These are phyloP conservation scores for Thamnidium elegans DNA, from an alignment of 192 early-diverging fungal genomes.

Conservation along the genomic window DNA sequence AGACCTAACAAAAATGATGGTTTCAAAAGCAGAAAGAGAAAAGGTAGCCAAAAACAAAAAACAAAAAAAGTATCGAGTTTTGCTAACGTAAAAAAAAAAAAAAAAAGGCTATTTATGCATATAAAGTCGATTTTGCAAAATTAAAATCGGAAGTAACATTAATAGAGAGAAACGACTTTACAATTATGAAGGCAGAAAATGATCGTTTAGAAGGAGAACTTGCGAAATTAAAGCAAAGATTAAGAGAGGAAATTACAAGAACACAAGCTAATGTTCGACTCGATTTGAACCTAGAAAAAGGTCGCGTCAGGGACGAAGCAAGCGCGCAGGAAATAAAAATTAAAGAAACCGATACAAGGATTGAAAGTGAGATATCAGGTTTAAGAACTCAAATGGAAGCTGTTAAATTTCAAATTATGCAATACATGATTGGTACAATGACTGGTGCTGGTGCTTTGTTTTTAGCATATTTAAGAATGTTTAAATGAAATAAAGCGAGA, in stretches of 20 bases:
- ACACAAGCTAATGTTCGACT: conserved; percentile 82
- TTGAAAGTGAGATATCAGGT: conserved; percentile 83
- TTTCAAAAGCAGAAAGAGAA: conserved; percentile 81
- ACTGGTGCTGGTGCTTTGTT: conserved; percentile 79
- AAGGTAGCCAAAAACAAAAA: conserved; percentile 42
- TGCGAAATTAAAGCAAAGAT: conserved; percentile 74
- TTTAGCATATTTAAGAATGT: conserved; percentile 61
- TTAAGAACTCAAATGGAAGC: conserved; percentile 87
- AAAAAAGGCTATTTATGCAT: conserved; percentile 75
- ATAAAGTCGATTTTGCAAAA: conserved; percentile 88
- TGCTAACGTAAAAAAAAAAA: background rate
- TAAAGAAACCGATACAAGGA: conserved; percentile 81
- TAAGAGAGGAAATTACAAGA: conserved; percentile 77
- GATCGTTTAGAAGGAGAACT: conserved; percentile 76
- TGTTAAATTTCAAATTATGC: conserved; percentile 80
- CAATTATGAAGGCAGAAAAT: conserved; percentile 78
- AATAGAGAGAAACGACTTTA: conserved; percentile 87
- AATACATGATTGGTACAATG: conserved; percentile 78
- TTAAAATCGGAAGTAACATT: conserved; percentile 83
- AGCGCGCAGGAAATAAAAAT: conserved; percentile 81
- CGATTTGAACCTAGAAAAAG: conserved; percentile 87
- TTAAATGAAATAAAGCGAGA: conserved; percentile 17
- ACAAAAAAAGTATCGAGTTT: background rate
- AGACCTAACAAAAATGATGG: conserved; percentile 60
- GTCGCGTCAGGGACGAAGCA: conserved; percentile 80